Base-by-base conservation (phyloP, 1,284 basidiomycete genomes). In the Fistulina hepatica region DNA sequence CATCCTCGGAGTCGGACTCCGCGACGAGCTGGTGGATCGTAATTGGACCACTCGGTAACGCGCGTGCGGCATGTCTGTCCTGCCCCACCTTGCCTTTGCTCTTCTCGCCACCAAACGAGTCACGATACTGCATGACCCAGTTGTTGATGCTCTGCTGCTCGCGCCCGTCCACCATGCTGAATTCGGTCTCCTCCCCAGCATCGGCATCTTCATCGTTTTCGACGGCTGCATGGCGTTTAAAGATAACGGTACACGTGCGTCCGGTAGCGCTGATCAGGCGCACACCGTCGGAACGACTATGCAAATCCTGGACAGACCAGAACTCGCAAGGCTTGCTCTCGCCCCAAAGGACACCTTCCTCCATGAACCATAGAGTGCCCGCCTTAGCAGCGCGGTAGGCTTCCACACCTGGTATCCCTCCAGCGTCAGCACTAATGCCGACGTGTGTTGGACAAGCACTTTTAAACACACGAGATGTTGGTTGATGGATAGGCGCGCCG, bases 261-360 rank as follows among this genome's bases (percentile, higher is more conserved):
- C 81, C 81, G 5, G 72, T 75, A 9, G 76, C 77, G 30, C 70
- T 76, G 34, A 78, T 59, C 19, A 80, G 57, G 37, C 72, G 60
- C 37, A 85, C 57, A n/a, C 73, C 77, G 19, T 73, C 70, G 15
- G 53, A 51, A 39, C 59, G 65, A 26, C 54, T 53, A 2, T 69
- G 53, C 7, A 83, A 52, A 47, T 79, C 71, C 32, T 66, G 61
- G n/a, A 81, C 57, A 4, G 75, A 57, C 73, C 80, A 84, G 52
- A 81, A 84, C 49, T 80, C 76, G 51, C 76, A 80, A 2, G 81
- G 80, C 46, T 77, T 77, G 47, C 68, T 68, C 50, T 77, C 76
- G 28, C 81, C 79, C 71, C 77, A 81, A 6, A 85, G 61, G 6
- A 85, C 65, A 10, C 81, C 82, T 21, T 63, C 57, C 21, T 64